Evolutionary conservation across 352 stramenopile species (phyloP), one percentile per base, ranked within the genome.

Genomic region (Phytophthora kernoviae): DNA sequence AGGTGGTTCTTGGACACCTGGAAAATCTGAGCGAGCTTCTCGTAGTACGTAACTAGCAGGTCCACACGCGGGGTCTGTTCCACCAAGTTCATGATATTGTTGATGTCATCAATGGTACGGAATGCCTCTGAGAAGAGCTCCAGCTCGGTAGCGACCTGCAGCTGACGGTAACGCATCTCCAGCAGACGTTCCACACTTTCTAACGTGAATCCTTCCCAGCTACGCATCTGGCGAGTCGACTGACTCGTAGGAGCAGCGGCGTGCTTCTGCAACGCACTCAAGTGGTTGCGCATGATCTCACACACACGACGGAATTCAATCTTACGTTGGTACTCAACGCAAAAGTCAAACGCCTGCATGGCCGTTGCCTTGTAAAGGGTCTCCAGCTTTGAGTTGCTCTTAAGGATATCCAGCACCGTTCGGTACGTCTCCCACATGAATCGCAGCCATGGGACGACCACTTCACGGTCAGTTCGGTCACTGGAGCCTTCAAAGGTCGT

Each of bases 21-120:
- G 62, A 99, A 99, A 54, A 99, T 97, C 62, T 96, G 89, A 9
- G 93, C 98, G 20, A 99, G 83, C 66, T 98, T 98, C 62, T 99
- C 94, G 75, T 99, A 99, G 79, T 99, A 99, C 39, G 90, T 97
- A 14, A 97, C 93, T 76, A 99, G 98, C 45, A 99, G 78, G 39
- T 98, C 93, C 22, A 97, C 79, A 48, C 98, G 98, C 32, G 96
- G 95, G 20, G 93, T 82, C 58, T 92, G 81, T 58, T 94, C 84
- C 20, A 89, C 79, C 9, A 93, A 53, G 56, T 83, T 89, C 71
- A 99, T 94, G 75, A 99, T 98, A 61, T 90, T 97, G 84, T 99
- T 98, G 72, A 99, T 99, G 77, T 99, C 97, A 74, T 99, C 97
- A 32, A 99, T 97, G 12, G 97, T 99, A 49, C 97, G 91, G 80